Conservation (phyloP, 345 rosid species). For the Arabidopsis suecica region DNA sequence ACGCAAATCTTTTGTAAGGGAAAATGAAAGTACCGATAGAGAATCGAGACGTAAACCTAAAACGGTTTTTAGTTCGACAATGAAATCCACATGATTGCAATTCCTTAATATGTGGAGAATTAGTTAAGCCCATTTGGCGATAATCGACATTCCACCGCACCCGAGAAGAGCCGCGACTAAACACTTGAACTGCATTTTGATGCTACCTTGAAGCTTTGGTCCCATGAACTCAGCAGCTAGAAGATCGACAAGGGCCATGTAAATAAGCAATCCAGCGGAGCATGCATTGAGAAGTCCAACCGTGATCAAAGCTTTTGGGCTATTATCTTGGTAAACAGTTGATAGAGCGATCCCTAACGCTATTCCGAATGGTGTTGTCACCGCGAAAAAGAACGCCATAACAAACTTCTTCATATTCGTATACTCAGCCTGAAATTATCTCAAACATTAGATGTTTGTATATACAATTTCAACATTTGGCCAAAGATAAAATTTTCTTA, state of each 20-base stretch:
- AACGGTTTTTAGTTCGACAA: slow-evolving; percentile 28
- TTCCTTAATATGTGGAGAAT: neutral
- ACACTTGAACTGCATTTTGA: slow-evolving; percentile 66
- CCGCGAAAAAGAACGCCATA: slow-evolving; percentile 74
- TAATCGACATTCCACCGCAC: slow-evolving; percentile 74
- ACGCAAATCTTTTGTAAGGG: slow-evolving; percentile 21
- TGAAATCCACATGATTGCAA: slow-evolving; percentile 8
- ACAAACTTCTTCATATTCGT: slow-evolving; percentile 48
- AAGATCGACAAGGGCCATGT: slow-evolving; percentile 87
- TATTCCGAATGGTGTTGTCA: slow-evolving; percentile 74
- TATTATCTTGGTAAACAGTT: slow-evolving; percentile 55
- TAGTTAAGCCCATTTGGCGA: slow-evolving; percentile 78
- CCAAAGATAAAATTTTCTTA: neutral
- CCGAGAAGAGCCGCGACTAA: slow-evolving; percentile 65
- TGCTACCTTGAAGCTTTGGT: slow-evolving; percentile 65
- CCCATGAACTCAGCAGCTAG: slow-evolving; percentile 74
- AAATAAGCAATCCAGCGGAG: slow-evolving; percentile 72
- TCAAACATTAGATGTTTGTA: neutral
- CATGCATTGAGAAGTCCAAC: slow-evolving; percentile 75
- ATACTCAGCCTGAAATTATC: slow-evolving; percentile 58
- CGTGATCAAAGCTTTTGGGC: slow-evolving; percentile 63
- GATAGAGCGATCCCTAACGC: slow-evolving; percentile 67
- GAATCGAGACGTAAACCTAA: slow-evolving; percentile 37
- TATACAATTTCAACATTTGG: neutral
- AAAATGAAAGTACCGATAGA: neutral